Conservation (phyloP, 345 rosid genomes). For the Pseudoturritis turrita region DNA sequence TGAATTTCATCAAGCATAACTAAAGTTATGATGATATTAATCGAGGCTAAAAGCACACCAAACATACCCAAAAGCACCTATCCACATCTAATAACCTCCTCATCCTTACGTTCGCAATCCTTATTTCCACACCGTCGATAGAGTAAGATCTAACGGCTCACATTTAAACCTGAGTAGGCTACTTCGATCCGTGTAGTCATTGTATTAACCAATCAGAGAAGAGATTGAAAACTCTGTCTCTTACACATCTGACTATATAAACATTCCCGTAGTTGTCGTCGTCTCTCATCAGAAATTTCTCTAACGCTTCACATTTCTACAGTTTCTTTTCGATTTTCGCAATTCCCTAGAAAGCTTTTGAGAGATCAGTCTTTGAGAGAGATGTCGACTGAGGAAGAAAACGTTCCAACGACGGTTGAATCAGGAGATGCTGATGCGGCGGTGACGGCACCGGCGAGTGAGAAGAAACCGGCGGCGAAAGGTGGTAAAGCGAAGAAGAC, state of each 20-base stretch:
- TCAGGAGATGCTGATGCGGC: constrained; percentile 36
- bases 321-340: not conserved
- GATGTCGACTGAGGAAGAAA: constrained; percentile 28
- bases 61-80: constrained; percentile 28
- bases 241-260: constrained; percentile 49
- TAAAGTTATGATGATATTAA: constrained; percentile 32
- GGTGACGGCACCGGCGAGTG: constrained; percentile 22
- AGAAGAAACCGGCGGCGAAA: constrained; percentile 37
- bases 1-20: constrained; percentile 5
- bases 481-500: constrained; percentile 42
- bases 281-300: constrained; percentile 17
- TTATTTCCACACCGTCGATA: constrained; percentile 42
- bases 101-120: constrained; percentile 12
- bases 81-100: constrained; percentile 19
- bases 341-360: not conserved
- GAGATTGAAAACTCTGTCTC: constrained; percentile 37
- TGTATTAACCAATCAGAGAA: constrained; percentile 45
- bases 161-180: constrained; percentile 44
- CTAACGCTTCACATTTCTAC: constrained; percentile 1
- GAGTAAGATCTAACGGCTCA: constrained; percentile 46
- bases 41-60: constrained; percentile 71
- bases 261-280: constrained; percentile 24
- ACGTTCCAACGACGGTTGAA: constrained; percentile 36
- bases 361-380: not conserved
- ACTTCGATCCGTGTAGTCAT: constrained; percentile 45